phyloP scores from a whole-genome alignment of 805 yeast species.

The Kodamaea kakaduensis region DNA sequence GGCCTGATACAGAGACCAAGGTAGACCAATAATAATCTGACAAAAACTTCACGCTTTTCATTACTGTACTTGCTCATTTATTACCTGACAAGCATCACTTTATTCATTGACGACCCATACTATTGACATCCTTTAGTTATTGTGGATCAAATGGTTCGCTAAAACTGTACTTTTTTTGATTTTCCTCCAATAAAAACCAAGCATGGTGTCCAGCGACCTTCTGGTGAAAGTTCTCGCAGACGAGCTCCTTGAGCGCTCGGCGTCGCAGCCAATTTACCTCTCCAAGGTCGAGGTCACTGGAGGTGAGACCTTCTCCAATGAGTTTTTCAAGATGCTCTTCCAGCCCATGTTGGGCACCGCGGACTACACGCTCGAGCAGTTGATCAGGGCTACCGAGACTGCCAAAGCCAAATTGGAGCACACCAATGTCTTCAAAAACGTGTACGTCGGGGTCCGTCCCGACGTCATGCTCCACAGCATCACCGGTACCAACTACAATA shows the following conservation, averaged over 20 bases:
- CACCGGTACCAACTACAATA: conserved; percentile 25
- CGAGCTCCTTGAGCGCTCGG: conserved; percentile 27
- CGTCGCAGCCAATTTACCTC: conserved; percentile 34
- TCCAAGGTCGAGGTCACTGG: conserved; percentile 38
- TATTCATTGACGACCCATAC: no score
- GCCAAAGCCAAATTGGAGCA: conserved; percentile 34
- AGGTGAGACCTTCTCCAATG: conserved; percentile 42
- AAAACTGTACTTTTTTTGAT: not conserved
- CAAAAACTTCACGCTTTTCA: no score
- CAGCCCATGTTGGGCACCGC: conserved; percentile 38
- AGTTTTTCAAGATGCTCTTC: conserved; percentile 45
- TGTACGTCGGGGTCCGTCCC: conserved; percentile 38
- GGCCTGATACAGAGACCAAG: no score
- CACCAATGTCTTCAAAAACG: conserved; percentile 44
- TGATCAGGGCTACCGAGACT: conserved; percentile 30
- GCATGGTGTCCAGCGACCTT: conserved; percentile 9
- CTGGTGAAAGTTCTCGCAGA: conserved; percentile 18
- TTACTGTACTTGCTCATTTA: no score
- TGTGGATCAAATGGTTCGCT: no score
- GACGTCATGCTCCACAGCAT: conserved; percentile 30
- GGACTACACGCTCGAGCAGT: conserved; percentile 41
- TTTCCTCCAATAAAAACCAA: conserved; percentile 9
- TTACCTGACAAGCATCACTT: no score
- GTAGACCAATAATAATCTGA: no score
- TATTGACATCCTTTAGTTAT: no score